Base-by-base conservation (phyloP, 306 rosid species). In the Lathyrus sativus region DNA sequence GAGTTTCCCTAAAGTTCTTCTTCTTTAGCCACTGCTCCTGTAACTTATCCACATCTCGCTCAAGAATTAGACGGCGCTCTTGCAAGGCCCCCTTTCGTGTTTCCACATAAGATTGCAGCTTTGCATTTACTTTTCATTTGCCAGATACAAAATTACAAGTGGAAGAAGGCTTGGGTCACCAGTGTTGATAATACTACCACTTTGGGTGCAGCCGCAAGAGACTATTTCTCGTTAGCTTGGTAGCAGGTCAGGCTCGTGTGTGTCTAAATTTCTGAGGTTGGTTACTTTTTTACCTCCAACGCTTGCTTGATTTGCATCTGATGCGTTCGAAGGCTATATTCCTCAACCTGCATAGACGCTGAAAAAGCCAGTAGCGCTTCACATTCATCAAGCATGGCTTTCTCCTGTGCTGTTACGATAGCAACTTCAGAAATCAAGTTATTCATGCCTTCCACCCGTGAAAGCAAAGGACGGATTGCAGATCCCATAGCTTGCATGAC, bases 271-370 rank as follows among this genome's bases (percentile, higher is more conserved):
- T n/a, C n/a, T n/a, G n/a, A n/a, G n/a, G n/a, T n/a, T n/a, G n/a
- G n/a, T n/a, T n/a, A n/a, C n/a, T n/a, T n/a, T n/a, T n/a, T n/a
- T n/a, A n/a, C n/a, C n/a, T n/a, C n/a, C n/a, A n/a, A n/a, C n/a
- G n/a, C n/a, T n/a, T n/a, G n/a, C n/a, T n/a, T n/a, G n/a, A n/a
- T n/a, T n/a, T n/a, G n/a, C n/a, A n/a, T n/a, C n/a, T n/a, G n/a
- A n/a, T n/a, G n/a, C n/a, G n/a, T n/a, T n/a, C n/a, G n/a, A n/a
- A n/a, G n/a, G n/a, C n/a, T n/a, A n/a, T n/a, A n/a, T n/a, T n/a
- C n/a, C n/a, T n/a, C n/a, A n/a, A 95, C 99, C 99, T 90, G 95
- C 96, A 87, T 87, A 55, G 91, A 85, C 11, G 85, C 79, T 43
- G 80, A 85, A 44, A 89, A 90, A 70, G 95, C 83, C 72, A 95